These are phyloP conservation scores for Alternaria consortialis DNA, from an alignment of 2,329 filamentous ascomycete species.

Conservation along the genomic window DNA sequence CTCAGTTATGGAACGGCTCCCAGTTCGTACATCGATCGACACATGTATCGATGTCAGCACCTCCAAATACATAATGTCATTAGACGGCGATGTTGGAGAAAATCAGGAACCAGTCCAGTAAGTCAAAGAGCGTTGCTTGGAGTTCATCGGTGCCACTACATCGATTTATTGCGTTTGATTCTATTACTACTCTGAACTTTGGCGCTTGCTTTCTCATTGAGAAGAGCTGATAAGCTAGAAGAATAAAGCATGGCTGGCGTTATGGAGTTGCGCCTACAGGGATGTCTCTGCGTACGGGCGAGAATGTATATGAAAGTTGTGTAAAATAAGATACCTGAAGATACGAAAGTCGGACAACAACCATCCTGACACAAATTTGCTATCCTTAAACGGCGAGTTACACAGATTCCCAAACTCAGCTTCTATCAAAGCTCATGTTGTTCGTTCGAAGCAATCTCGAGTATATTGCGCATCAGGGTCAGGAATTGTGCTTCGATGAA, in stretches of 20 bases:
- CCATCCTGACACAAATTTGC: too few relatives aligned
- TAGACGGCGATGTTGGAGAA: not conserved
- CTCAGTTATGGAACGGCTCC: not conserved
- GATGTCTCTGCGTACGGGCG: too few relatives aligned
- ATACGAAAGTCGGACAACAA: too few relatives aligned
- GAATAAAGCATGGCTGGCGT: not conserved
- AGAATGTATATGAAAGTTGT: not conserved
- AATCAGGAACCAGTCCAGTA: not conserved
- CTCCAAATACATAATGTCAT: not conserved
- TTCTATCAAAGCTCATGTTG: too few relatives aligned
- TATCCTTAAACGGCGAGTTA: not conserved
- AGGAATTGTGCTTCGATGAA: too few relatives aligned
- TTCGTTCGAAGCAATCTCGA: too few relatives aligned
- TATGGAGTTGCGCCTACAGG: not conserved
- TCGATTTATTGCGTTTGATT: not conserved
- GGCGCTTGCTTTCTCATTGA: not conserved
- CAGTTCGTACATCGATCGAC: not conserved
- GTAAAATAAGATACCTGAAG: not conserved
- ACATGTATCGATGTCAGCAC: not conserved
- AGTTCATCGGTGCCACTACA: not conserved
- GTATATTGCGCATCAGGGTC: too few relatives aligned
- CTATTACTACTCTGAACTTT: not conserved
- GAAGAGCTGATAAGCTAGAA: not conserved
- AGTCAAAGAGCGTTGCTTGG: not conserved
- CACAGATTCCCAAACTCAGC: not conserved